A percentile compares a stretch with the other conserved stretches of the same genome.
Conservation (phyloP, 2,329 filamentous ascomycete genomes). For the Podosphaera xanthii region DNA sequence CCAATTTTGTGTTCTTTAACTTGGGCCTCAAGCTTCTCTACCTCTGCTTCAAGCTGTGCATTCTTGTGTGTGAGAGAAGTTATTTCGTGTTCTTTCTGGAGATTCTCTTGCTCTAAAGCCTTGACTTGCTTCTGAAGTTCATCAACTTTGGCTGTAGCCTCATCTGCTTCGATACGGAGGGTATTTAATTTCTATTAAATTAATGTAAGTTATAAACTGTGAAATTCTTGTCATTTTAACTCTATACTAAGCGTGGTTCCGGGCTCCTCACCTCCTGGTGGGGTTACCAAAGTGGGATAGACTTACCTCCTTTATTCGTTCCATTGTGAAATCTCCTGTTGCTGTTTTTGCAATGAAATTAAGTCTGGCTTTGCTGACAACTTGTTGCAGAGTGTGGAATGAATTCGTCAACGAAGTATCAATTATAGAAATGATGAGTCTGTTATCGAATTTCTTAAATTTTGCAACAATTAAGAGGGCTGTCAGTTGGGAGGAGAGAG, state of each 20-base stretch:
- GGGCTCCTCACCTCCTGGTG: constrained; percentile 9
- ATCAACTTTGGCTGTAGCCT: constrained; percentile 57
- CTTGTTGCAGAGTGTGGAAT: neutral
- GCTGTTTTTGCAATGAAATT: neutral
- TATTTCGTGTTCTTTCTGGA: constrained; percentile 94
- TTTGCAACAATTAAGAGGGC: neutral
- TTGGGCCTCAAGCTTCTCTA: constrained; percentile 72
- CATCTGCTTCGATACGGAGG: constrained; percentile 85
- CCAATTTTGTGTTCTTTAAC: constrained; percentile 76
- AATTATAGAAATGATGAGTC: neutral
- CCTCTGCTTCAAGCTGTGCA: constrained; percentile 65
- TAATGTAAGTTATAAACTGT: neutral
- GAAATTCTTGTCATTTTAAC: neutral
- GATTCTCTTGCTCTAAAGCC: constrained; percentile 77
- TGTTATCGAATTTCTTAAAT: neutral
- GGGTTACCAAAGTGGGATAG: constrained; percentile 11
- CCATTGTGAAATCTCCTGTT: constrained; percentile 32
- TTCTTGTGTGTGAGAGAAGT: constrained; percentile 93
- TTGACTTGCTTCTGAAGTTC: constrained; percentile 79
- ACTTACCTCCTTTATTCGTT: constrained; percentile 77
- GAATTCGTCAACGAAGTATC: neutral
- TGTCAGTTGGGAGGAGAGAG: neutral
- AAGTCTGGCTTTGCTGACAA: neutral
- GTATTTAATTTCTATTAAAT: constrained; percentile 71
- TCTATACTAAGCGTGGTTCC: constrained; percentile 1